phyloP scores from a whole-genome alignment of 768 basidiomycete genomes.

The Suillus sp. region DNA sequence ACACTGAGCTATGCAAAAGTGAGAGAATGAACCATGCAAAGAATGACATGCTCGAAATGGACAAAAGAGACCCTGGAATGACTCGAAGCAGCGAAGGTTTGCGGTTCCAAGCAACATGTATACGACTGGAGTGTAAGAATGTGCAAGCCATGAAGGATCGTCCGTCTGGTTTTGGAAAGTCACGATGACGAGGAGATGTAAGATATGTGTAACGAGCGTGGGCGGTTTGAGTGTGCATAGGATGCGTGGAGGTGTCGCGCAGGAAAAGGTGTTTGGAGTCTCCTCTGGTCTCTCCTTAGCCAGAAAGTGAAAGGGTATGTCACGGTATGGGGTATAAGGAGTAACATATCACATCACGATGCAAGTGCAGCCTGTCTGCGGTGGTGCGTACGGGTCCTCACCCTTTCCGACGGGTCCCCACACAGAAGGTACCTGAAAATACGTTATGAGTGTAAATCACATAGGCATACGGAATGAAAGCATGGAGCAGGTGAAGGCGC shows the following conservation, averaged over 20 bases:
- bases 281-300: slow-evolving; percentile 7
- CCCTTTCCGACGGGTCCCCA: slow-evolving; percentile 91
- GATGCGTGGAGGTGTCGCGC: slow-evolving; percentile 17
- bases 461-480: not conserved
- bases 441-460: not conserved
- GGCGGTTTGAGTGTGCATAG: slow-evolving; percentile 23
- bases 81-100: slow-evolving; percentile 7
- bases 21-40: slow-evolving; percentile 11
- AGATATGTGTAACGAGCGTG: slow-evolving; percentile 34
- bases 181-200: slow-evolving; percentile 25
- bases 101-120: slow-evolving; percentile 20
- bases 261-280: slow-evolving; percentile 1
- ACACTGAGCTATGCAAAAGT: slow-evolving; percentile 28
- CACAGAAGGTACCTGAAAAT: slow-evolving; percentile 78
- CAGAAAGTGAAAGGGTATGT: slow-evolving; percentile 30
- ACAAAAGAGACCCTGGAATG: not conserved
- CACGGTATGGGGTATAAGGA: slow-evolving; percentile 35
- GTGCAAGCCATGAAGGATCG: slow-evolving; percentile 25
- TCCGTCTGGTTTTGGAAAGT: slow-evolving; percentile 28
- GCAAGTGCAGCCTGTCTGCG: slow-evolving; percentile 72
- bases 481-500: not conserved
- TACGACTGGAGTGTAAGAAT: slow-evolving; percentile 18
- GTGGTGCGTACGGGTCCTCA: slow-evolving; percentile 92
- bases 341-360: slow-evolving; percentile 59
- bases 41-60: slow-evolving; percentile 7